phyloP scores from a whole-genome alignment of 805 yeast genomes.

The Grigorovia jiainica region DNA sequence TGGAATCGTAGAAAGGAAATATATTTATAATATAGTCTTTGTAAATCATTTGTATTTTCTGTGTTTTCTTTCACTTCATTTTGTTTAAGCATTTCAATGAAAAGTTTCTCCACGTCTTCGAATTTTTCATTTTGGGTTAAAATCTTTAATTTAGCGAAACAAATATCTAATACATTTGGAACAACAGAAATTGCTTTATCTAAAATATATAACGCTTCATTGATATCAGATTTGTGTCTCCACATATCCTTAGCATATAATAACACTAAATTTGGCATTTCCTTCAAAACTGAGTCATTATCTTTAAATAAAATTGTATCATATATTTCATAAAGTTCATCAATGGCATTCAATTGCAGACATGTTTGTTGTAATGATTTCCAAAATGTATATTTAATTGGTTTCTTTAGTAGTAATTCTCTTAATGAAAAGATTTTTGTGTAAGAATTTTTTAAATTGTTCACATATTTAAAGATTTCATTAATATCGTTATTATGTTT shows the following conservation, averaged over 20 bases:
- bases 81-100: constrained; percentile 30
- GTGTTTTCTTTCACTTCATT: constrained; percentile 23
- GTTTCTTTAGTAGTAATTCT: constrained; percentile 35
- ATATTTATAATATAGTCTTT: constrained; percentile 54
- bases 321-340: constrained; percentile 36
- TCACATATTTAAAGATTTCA: constrained; percentile 13
- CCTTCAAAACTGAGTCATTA: constrained; percentile 32
- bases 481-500: constrained; percentile 24
- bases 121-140: constrained; percentile 37
- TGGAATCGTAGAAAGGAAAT: constrained; percentile 41
- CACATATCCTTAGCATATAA: constrained; percentile 69
- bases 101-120: constrained; percentile 29
- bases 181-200: constrained; percentile 35
- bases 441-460: constrained; percentile 12
- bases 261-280: constrained; percentile 42
- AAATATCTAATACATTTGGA: constrained; percentile 44
- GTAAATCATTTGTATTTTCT: constrained; percentile 9
- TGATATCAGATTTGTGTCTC: constrained; percentile 37
- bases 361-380: constrained; percentile 33
- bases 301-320: constrained; percentile 39
- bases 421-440: constrained; percentile 37
- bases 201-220: constrained; percentile 46
- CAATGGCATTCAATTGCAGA: constrained; percentile 20
- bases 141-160: constrained; percentile 66
- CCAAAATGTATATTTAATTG: constrained; percentile 43